phyloP scores from a whole-genome alignment of 1,284 basidiomycete species.

The Neotropicomus parvogracilis region DNA sequence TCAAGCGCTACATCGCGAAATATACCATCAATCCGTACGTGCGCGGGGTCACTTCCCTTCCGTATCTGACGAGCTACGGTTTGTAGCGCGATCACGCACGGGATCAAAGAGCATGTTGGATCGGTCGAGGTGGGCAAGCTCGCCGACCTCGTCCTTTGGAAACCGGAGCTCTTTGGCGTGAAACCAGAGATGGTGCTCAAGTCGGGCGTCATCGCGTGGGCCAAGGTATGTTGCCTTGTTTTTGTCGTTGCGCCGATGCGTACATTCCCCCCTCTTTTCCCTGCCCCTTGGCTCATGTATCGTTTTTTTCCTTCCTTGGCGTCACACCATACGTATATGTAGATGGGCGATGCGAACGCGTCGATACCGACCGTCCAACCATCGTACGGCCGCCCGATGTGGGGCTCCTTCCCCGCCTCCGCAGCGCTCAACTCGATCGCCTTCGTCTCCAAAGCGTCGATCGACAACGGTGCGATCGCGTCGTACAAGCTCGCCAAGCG shows the following conservation, averaged over 20 bases:
- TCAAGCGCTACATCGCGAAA: constrained; percentile 95
- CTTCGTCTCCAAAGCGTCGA: constrained; percentile 81
- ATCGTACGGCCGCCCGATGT: constrained; percentile 84
- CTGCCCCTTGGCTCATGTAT: too few relatives aligned
- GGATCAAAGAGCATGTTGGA: constrained; percentile 86
- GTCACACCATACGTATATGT: constrained; percentile 1
- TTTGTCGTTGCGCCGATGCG: too few relatives aligned
- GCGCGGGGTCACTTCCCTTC: too few relatives aligned
- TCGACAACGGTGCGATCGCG: constrained; percentile 59
- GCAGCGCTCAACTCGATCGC: constrained; percentile 79
- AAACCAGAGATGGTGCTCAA: constrained; percentile 90
- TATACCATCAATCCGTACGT: constrained; percentile 97
- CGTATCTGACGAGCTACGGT: too few relatives aligned
- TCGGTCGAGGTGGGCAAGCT: constrained; percentile 80
- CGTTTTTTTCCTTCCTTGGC: too few relatives aligned
- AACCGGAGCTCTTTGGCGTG: constrained; percentile 87
- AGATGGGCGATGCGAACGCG: constrained; percentile 93
- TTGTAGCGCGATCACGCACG: constrained; percentile 86
- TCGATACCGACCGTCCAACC: constrained; percentile 95
- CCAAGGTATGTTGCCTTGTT: constrained; percentile 54
- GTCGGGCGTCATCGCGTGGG: constrained; percentile 90
- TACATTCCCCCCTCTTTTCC: background rate
- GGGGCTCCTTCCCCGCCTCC: constrained; percentile 71
- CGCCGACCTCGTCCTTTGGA: constrained; percentile 95
- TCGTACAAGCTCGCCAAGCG: constrained; percentile 77